Evolutionary conservation across 306 rosid genomes (phyloP).

Genomic region (Castanospermum australe): DNA sequence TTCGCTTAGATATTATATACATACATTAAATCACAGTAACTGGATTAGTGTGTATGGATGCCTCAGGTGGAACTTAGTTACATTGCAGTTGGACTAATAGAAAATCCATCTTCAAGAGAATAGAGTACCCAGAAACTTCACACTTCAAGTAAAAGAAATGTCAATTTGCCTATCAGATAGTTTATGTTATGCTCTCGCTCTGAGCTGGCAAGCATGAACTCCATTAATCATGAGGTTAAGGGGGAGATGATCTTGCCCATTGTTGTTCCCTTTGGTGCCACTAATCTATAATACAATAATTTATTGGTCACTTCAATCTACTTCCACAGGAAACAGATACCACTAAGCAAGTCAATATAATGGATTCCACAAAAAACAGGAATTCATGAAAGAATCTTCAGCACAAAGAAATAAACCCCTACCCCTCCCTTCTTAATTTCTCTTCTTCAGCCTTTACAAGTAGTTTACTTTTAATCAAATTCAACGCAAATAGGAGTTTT

Average conservation of each 20-base stretch:
- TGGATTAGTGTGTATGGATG: neutral
- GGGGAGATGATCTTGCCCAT: neutral
- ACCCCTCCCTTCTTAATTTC: neutral
- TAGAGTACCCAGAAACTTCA: neutral
- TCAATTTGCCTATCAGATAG: neutral
- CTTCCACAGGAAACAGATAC: neutral
- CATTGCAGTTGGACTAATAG: neutral
- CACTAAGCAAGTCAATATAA: neutral
- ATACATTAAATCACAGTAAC: neutral
- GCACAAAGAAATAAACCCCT: neutral
- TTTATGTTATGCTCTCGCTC: neutral
- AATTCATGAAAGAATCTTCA: neutral
- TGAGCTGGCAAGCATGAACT: neutral
- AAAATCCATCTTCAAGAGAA: neutral
- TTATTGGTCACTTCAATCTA: neutral
- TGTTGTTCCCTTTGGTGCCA: neutral
- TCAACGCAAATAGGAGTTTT: too few relatives aligned
- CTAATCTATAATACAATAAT: neutral
- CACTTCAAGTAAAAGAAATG: neutral
- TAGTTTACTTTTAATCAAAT: too few relatives aligned
- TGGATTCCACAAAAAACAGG: neutral
- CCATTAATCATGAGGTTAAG: neutral
- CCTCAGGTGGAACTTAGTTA: neutral
- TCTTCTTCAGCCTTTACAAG: too few relatives aligned
- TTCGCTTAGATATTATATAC: neutral